Percentiles rank a stretch among this genome's conserved stretches.
Conservation (phyloP, 148 eudicot genomes). For the Amaranthus palmeri region DNA sequence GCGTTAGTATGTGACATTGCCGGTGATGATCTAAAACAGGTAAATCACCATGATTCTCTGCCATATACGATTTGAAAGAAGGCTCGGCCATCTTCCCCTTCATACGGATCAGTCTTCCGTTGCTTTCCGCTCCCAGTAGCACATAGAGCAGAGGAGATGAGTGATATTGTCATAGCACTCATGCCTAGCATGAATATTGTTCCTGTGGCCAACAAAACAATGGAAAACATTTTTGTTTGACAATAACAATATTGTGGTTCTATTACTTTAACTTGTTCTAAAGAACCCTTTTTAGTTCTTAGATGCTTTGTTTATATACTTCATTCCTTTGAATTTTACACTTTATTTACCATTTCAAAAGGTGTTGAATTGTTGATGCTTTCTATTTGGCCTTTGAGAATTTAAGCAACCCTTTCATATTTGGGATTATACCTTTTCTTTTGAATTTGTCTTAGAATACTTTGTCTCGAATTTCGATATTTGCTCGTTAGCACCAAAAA, state of each 20-base stretch:
- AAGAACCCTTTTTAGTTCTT: background rate
- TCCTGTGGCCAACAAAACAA: conserved; percentile 22
- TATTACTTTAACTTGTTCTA: background rate
- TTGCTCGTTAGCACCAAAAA: no score
- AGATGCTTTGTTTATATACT: background rate
- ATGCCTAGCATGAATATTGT: conserved; percentile 24
- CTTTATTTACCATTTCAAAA: conserved; percentile 10
- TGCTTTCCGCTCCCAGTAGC: conserved; percentile 6
- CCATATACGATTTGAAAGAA: conserved; percentile 25
- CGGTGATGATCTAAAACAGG: background rate
- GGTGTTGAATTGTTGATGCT: conserved; percentile 1
- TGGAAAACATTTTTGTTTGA: conserved; percentile 15
- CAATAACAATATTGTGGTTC: background rate
- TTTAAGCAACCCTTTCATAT: background rate
- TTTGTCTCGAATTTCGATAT: no score
- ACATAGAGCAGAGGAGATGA: conserved; percentile 23
- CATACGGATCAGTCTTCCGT: conserved; percentile 20
- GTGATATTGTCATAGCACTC: conserved; percentile 24
- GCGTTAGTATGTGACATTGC: no score
- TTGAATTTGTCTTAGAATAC: no score
- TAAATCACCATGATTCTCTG: conserved; percentile 13
- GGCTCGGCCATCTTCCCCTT: conserved; percentile 27
- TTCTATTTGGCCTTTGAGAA: conserved; percentile 10
- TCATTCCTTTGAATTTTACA: background rate
- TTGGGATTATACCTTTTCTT: background rate